phyloP scores from a whole-genome alignment of 78 protist genomes.

The Dictyostelium discoideum region DNA sequence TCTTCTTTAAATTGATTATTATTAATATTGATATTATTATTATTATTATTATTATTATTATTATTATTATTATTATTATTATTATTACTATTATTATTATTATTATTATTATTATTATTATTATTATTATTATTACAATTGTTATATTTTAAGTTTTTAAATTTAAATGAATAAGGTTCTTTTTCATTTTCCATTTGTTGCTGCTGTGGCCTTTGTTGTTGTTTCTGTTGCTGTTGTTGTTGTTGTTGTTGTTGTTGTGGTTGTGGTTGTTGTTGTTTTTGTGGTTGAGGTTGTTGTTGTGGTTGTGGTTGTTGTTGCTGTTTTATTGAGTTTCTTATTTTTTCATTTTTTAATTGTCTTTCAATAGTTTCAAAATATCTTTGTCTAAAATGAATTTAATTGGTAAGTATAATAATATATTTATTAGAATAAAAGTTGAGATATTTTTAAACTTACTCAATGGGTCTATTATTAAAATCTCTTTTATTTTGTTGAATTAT shows the following conservation, averaged over 20 bases:
- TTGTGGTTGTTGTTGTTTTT: neutral
- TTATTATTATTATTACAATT: neutral
- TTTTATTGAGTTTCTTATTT: neutral
- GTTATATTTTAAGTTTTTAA: neutral
- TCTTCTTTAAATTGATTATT: neutral
- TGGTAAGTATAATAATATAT: neutral
- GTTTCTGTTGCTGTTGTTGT: neutral
- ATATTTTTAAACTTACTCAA: neutral
- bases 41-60: neutral
- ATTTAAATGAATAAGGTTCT: neutral
- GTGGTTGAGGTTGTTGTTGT: neutral
- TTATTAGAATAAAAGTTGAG: no score
- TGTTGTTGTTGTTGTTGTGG: neutral
- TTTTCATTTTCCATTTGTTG: neutral
- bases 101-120: neutral
- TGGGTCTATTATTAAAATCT: neutral
- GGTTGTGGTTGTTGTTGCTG: neutral
- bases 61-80: neutral
- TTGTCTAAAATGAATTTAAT: neutral
- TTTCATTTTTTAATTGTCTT: neutral
- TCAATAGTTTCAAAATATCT: conserved; percentile 16
- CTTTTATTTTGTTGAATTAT: neutral
- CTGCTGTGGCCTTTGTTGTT: neutral
- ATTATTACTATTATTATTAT: neutral
- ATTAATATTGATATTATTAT: neutral